Evolutionary conservation across 192 early-diverging fungal species (phyloP).

Genomic region (Coemansia brasiliensis): DNA sequence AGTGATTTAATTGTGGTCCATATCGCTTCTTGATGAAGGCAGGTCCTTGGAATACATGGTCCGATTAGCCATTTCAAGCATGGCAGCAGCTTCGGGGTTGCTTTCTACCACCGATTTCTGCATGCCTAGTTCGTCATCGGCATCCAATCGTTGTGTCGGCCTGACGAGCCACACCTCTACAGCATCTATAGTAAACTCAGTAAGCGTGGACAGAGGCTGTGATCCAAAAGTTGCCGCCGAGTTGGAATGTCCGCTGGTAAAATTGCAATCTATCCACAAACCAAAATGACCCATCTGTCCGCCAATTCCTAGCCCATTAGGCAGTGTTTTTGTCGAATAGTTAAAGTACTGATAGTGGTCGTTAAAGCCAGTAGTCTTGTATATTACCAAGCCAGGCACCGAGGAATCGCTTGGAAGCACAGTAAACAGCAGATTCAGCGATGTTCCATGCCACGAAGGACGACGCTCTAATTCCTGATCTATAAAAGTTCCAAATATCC

Average conservation of each 20-base stretch:
- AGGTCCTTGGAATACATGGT: constrained; percentile 62
- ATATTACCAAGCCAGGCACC: constrained; percentile 15
- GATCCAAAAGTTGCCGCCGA: constrained; percentile 69
- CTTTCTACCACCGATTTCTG: constrained; percentile 61
- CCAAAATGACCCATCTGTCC: constrained; percentile 75
- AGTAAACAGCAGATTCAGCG: constrained; percentile 62
- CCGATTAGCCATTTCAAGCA: constrained; percentile 72
- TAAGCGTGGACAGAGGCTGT: constrained; percentile 53
- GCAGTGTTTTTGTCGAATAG: constrained; percentile 69
- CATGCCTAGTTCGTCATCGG: constrained; percentile 19
- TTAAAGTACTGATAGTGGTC: constrained; percentile 74
- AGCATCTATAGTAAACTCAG: constrained; percentile 64
- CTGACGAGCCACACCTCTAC: constrained; percentile 76
- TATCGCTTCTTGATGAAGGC: background rate
- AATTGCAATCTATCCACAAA: constrained; percentile 67
- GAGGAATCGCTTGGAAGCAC: constrained; percentile 11
- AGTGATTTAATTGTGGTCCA: background rate
- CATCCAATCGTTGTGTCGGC: constrained; percentile 46
- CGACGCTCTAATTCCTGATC: constrained; percentile 58
- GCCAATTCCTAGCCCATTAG: constrained; percentile 74
- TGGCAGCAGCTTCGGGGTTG: constrained; percentile 65
- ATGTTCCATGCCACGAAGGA: constrained; percentile 65
- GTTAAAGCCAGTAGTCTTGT: constrained; percentile 56
- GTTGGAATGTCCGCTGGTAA: constrained; percentile 61
- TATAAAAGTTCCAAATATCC: constrained; percentile 71